These are phyloP conservation scores for Tetracladium maxilliforme DNA, from an alignment of 2,329 filamentous ascomycete genomes.

Conservation along the genomic window DNA sequence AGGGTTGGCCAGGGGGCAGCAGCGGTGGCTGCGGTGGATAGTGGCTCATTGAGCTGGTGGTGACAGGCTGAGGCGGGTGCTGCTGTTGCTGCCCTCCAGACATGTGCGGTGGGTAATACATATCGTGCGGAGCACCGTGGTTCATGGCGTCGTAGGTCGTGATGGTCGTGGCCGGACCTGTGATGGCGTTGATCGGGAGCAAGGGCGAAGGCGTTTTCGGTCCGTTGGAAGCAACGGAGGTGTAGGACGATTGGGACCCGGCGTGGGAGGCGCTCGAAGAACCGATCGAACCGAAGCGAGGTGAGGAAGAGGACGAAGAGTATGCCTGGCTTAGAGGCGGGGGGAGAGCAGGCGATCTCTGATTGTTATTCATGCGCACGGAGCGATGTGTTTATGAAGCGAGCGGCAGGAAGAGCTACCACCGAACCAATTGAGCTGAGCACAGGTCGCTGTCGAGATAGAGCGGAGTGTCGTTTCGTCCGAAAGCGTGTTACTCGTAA, in stretches of 20 bases:
- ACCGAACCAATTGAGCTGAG: too few relatives aligned
- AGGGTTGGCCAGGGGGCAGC: conserved; percentile 55
- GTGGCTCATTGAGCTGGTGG: conserved; percentile 57
- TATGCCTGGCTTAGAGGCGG: conserved; percentile 49
- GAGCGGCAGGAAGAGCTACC: too few relatives aligned
- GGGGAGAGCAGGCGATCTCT: conserved; percentile 58
- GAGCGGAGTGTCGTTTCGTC: too few relatives aligned
- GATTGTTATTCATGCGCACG: too few relatives aligned
- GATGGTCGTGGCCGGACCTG: too few relatives aligned
- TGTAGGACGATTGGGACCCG: conserved; percentile 20
- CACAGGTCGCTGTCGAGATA: too few relatives aligned
- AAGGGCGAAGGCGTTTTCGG: conserved; percentile 69
- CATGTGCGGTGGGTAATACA: conserved; percentile 76
- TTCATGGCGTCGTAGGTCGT: conserved; percentile 59
- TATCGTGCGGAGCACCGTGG: conserved; percentile 61
- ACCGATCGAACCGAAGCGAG: conserved; percentile 52
- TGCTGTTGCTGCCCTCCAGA: conserved; percentile 62
- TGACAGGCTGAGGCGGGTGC: conserved; percentile 61
- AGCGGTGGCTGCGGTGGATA: conserved; percentile 69
- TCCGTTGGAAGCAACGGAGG: conserved; percentile 29
- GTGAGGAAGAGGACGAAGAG: conserved; percentile 58
- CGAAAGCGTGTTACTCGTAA: too few relatives aligned
- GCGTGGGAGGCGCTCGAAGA: conserved; percentile 39
- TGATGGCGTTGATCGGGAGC: conserved; percentile 37
- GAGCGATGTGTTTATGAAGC: too few relatives aligned